Evolutionary conservation across 2,329 filamentous ascomycete species (phyloP).

Genomic region (Stromatinia cepivora): DNA sequence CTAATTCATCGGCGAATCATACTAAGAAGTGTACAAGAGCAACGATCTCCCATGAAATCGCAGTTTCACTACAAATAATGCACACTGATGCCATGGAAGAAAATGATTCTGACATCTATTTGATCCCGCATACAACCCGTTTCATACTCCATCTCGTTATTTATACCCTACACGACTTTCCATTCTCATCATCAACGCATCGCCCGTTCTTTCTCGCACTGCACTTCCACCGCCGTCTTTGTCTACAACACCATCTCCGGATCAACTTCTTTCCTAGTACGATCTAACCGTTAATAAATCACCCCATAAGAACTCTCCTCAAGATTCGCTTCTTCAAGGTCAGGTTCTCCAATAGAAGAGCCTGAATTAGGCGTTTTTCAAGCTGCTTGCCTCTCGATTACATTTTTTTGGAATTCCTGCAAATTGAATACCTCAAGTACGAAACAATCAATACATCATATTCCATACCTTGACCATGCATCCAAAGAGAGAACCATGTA

Average conservation of each 20-base stretch:
- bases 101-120: background rate
- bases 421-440: background rate
- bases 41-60: no score
- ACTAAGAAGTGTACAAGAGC: no score
- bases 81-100: no score
- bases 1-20: no score
- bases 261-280: background rate
- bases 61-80: no score
- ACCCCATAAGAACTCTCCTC: background rate
- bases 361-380: rapidly evolving
- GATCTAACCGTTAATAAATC: background rate
- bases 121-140: background rate
- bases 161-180: background rate
- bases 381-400: background rate
- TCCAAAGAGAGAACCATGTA: background rate
- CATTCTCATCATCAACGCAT: background rate
- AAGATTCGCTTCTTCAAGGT: background rate
- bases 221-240: background rate
- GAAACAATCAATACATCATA: background rate
- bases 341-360: no score
- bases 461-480: background rate
- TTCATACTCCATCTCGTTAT: background rate
- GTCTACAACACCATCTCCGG: no score
- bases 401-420: background rate
- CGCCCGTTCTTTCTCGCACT: background rate